Base-by-base conservation (phyloP, 805 yeast species). In the Tetrapisispora phaffii region DNA sequence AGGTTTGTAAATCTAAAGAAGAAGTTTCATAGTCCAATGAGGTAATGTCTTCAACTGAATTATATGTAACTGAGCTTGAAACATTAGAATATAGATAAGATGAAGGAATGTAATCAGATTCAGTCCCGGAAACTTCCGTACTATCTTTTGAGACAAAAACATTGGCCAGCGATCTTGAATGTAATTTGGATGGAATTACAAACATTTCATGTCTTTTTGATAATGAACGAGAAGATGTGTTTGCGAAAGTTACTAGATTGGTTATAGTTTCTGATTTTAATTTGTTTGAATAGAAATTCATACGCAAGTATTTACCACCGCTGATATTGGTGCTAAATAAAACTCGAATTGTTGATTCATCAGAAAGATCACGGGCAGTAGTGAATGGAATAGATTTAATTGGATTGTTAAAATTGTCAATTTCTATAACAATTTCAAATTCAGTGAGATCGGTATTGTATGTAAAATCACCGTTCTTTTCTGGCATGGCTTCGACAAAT, bases 251-350 rank as follows among this genome's bases (percentile, higher is more conserved):
- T 12, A 54, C 52, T 12, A 45, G 17, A 32, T 51, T 57, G 0
- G 50, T 50, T 16, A 59, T 50, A 4, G 47, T 34, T n/a, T 44
- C 24, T 9, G 42, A 34, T 4, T 34, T 15, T 17, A 54, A 40
- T n/a, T 50, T 36, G 10, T 51, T 36, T 13, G 62, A 50, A 37
- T 28, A 53, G 43, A 58, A 61, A 3, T 44, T 48, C 28, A 60
- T 50, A 41, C 63, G 60, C 16, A 60, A 35, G 31, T 51, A 56
- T 33, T 52, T 49, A 24, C 66, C 63, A 34, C 63, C 65, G 32
- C 55, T 53, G 28, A 60, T 41, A n/a, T 46, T 55, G 3, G 63
- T 48, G 21, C 45, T 44, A 32, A 62, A 47, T 6, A 44, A 40
- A 22, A 57, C 43, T 33, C 45, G 44, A 23, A 59, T 52, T 8